Base-by-base conservation (phyloP, 2,329 filamentous ascomycete genomes). In the Hymenoscyphus repandus region DNA sequence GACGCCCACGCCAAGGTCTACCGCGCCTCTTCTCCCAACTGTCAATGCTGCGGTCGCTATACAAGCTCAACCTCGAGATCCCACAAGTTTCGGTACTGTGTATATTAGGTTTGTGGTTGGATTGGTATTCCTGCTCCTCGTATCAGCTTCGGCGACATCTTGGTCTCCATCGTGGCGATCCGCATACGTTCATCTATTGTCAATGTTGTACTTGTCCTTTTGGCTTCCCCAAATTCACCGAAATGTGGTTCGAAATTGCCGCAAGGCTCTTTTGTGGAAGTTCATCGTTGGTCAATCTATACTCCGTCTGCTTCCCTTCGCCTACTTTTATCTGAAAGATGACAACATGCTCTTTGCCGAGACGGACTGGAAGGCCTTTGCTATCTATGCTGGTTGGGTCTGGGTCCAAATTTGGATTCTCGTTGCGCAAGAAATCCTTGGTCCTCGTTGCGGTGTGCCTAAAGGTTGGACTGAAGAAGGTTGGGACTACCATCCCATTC, bases 401-500 rank as follows among this genome's bases (percentile, higher is more conserved):
- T 96, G 90, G 90, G 57, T 90, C 11, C 93, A 99, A 69, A 78
- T 95, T 20, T 79, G 88, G 66, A 65, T 87, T 6, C 75, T 99
- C n/a, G 81, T 75, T 1, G 85, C 81, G 38, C 93, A 99, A 72
- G 88, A 92, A 58, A 75, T 95, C 12, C 73, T 97, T 3, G 92
- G 93, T 0, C 90, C 92, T 1, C 77, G 93, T n/a, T 92, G 93
- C 71, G 90, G 90, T 49, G 72, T 97, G 0, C 85, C 84, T 2
- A 77, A 80, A 40, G 77, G 79, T 45, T 85, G 82, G 81, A 72
- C 76, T 54, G 79, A 81, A n/a, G 79, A 83, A 50, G 88, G 87
- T 1, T 99, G 95, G 78, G 92, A 99, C 64, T 99, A 99, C 66
- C 92, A 99, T 67, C 92, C 90, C 0, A 77, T 96, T 2, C 75